Evolutionary conservation across 495 filamentous ascomycete genomes (phyloP), one percentile per base, ranked within the genome.

Genomic region (Aspergillus saccharolyticus): DNA sequence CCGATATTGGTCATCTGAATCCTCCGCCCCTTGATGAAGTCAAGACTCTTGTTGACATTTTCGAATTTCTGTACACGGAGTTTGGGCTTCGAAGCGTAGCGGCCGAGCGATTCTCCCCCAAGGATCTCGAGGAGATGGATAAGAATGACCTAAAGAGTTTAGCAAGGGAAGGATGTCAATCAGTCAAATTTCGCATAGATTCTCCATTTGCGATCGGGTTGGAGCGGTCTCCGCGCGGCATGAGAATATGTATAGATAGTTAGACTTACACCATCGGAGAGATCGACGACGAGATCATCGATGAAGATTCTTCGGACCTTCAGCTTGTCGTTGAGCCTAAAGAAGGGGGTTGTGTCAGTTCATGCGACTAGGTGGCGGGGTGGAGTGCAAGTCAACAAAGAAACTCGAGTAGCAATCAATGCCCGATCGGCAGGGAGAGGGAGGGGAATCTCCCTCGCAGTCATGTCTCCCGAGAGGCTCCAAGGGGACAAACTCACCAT

Each of bases 1-100:
- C 94, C 94, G 63, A 97, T 97, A 65, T 98, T 98, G 57, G 90
- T 96, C 86, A 97, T 90, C 67, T 95, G 91, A 52, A 98, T 97
- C 21, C 90, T 85, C 62, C 90, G 80, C 22, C 86, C 85, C 67
- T 89, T 92, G 74, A 98, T 91, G 65, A 90, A 97, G 70, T 97
- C 86, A 60, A 98, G 83, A 42, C 89, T 88, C 61, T 90, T 87
- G 74, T 98, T 97, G 72, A 94, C 94, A 82, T 98, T 98, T 75
- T 98, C 94, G 78, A 96, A 97, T 63, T 88, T 86, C 74, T 98
- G 94, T 58, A 98, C 95, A 45, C 94, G 91, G 58, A 98, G 80
- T 74, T 96, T 96, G 20, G 94, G 94, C 63, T 89, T 90, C 45
- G 91, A 87, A 51, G 94, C 94, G 84, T 98, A 98, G 73, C 91